These are phyloP conservation scores for Colletotrichum sp. DNA, from an alignment of 2,329 filamentous ascomycete genomes.

Conservation along the genomic window DNA sequence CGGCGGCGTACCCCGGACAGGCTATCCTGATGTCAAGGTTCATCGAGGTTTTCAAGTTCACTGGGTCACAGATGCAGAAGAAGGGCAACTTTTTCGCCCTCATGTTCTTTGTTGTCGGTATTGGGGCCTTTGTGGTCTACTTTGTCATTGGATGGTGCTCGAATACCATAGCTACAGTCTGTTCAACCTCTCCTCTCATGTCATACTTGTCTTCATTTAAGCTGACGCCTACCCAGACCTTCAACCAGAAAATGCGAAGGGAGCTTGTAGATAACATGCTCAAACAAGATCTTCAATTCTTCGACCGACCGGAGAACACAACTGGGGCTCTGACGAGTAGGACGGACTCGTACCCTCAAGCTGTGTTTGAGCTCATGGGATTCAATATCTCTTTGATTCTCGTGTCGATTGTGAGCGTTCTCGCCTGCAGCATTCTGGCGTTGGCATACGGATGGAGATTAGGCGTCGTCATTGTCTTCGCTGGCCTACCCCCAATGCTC, in stretches of 20 bases:
- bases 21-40: slow-evolving; percentile 37
- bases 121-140: slow-evolving; percentile 48
- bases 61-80: slow-evolving; percentile 33
- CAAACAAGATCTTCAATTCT: slow-evolving; percentile 46
- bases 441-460: slow-evolving; percentile 53
- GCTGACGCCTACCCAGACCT: background rate
- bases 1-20: slow-evolving; percentile 45
- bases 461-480: slow-evolving; percentile 51
- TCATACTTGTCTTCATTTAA: background rate
- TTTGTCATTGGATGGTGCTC: slow-evolving; percentile 39
- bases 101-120: slow-evolving; percentile 59
- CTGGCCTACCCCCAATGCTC: slow-evolving; percentile 39
- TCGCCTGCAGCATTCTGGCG: slow-evolving; percentile 43
- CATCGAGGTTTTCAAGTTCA: slow-evolving; percentile 44
- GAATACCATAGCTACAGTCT: slow-evolving; percentile 35
- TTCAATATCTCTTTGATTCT: slow-evolving; percentile 45
- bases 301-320: slow-evolving; percentile 44
- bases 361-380: slow-evolving; percentile 45
- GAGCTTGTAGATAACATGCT: slow-evolving; percentile 36
- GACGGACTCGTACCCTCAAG: slow-evolving; percentile 40
- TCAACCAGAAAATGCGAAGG: slow-evolving; percentile 27
- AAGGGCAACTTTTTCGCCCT: slow-evolving; percentile 56
- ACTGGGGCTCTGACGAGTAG: slow-evolving; percentile 40
- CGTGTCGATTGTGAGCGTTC: slow-evolving; percentile 40
- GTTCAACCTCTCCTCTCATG: background rate